Evolutionary conservation across 768 basidiomycete species (phyloP), one percentile per base, ranked within the genome.

Genomic region (Mycena galericulata): DNA sequence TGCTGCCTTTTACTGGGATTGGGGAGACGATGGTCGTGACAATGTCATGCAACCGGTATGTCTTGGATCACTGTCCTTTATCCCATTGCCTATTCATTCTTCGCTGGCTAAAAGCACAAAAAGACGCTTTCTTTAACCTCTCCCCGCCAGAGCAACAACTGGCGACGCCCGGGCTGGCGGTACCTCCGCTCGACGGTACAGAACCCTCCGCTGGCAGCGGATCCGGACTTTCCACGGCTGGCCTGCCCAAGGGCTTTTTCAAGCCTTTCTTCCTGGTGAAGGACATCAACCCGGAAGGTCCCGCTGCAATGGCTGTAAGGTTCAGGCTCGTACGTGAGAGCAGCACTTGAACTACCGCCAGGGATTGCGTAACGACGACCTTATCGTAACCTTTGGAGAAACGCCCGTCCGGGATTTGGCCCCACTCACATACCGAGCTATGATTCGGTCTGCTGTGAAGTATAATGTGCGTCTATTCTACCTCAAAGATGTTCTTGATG

Each of bases 21-120:
- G 70, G 70, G 43, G 47, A 1, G 58, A 68, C 74, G 85, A 84
- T 11, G 83, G 84, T n/a, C 78, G 79, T 51, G 85, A 86, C 20
- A 83, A 86, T 62, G 81, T 85, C 41, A 85, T 86, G 74, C 78
- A 76, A 69, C 83, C 84, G 22, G 85, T 85, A 67, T 72, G 84
- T 77, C 20, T 47, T 17, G 5, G 55, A 3, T 18, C 4, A 22
- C 2, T 54, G n/a, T 14, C n/a, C 24, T 22, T 34, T 5, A 34
- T 7, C 18, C 3, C 27, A 30, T n/a, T 27, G 7, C 30, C 12
- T 53, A 51, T 32, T 32, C n/a, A 66, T 14, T 47, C n/a, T 65
- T 62, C 79, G 84, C 73, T 87, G 86, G 86, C 67, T 81, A 15
- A 74, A 75, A 38, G 64, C 71, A 41, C 78, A 85, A 61, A 80